A percentile compares a stretch with the other conserved stretches of the same genome.
Conservation (phyloP, 2,329 filamentous ascomycete genomes). For the Cryphonectria carpinicola region DNA sequence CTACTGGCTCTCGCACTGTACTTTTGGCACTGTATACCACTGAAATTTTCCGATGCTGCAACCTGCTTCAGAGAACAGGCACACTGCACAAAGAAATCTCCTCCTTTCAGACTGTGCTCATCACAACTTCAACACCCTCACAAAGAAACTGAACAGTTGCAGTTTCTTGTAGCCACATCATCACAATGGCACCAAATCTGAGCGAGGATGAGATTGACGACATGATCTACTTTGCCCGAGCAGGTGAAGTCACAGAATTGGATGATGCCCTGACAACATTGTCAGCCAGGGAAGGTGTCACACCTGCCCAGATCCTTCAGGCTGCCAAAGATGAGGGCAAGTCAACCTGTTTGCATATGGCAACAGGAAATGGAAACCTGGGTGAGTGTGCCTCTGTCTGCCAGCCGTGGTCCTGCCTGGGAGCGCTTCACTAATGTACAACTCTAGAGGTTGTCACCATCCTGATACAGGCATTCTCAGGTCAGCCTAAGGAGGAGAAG, state of each 20-base stretch:
- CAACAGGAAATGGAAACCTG: slow-evolving; percentile 84
- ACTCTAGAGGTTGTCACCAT: slow-evolving; percentile 49
- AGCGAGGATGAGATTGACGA: slow-evolving; percentile 87
- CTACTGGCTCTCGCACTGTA: background rate
- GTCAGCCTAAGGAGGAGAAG: slow-evolving; percentile 45
- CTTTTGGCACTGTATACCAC: background rate
- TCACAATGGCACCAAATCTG: slow-evolving; percentile 56
- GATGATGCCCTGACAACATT: slow-evolving; percentile 61
- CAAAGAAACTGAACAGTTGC: background rate
- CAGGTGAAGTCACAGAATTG: slow-evolving; percentile 75
- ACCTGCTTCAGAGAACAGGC: background rate
- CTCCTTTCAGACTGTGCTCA: background rate
- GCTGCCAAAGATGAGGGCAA: slow-evolving; percentile 74
- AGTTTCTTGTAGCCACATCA: background rate
- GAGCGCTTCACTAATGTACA: background rate
- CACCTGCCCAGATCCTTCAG: slow-evolving; percentile 66
- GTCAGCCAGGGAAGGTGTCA: slow-evolving; percentile 62
- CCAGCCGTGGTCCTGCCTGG: too few relatives aligned
- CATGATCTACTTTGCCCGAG: slow-evolving; percentile 83
- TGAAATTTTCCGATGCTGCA: slow-evolving; percentile 1
- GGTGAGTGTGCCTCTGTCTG: slow-evolving; percentile 54
- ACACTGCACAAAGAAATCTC: background rate
- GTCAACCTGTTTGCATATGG: slow-evolving; percentile 88
- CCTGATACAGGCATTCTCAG: slow-evolving; percentile 48
- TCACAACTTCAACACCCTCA: background rate